Evolutionary conservation across 331 rosid genomes (phyloP).

Genomic region (Malus hybrid): DNA sequence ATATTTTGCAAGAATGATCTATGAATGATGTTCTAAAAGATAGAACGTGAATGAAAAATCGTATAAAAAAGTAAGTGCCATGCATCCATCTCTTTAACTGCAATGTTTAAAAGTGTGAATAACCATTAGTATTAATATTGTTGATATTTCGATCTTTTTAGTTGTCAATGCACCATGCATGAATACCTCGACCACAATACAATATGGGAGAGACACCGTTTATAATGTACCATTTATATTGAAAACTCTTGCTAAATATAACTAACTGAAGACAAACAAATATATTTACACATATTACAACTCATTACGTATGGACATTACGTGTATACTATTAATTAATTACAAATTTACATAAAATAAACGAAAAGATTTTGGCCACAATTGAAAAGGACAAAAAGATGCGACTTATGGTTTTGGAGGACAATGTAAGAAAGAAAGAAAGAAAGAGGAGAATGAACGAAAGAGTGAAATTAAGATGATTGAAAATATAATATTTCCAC

Average conservation of each 20-base stretch:
- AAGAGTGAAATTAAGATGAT: background rate
- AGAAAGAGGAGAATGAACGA: too few relatives aligned
- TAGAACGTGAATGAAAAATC: too few relatives aligned
- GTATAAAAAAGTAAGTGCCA: too few relatives aligned
- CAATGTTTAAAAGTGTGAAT: background rate
- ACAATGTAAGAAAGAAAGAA: background rate
- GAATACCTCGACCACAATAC: background rate
- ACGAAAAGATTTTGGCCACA: background rate
- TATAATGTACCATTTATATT: too few relatives aligned
- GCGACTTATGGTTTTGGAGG: background rate
- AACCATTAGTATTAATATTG: background rate
- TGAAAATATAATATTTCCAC: too few relatives aligned
- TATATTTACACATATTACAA: background rate
- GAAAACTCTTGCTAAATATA: too few relatives aligned
- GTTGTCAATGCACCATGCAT: too few relatives aligned
- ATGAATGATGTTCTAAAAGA: too few relatives aligned
- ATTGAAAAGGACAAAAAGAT: background rate
- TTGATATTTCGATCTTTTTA: too few relatives aligned
- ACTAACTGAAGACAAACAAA: background rate
- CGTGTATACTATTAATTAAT: background rate
- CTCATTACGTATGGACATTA: background rate
- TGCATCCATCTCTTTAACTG: background rate
- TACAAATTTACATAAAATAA: background rate
- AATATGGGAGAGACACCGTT: background rate
- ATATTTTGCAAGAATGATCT: too few relatives aligned